Conservation (phyloP, 768 basidiomycete species). For the Rhodotorula kratochvilovae region DNA sequence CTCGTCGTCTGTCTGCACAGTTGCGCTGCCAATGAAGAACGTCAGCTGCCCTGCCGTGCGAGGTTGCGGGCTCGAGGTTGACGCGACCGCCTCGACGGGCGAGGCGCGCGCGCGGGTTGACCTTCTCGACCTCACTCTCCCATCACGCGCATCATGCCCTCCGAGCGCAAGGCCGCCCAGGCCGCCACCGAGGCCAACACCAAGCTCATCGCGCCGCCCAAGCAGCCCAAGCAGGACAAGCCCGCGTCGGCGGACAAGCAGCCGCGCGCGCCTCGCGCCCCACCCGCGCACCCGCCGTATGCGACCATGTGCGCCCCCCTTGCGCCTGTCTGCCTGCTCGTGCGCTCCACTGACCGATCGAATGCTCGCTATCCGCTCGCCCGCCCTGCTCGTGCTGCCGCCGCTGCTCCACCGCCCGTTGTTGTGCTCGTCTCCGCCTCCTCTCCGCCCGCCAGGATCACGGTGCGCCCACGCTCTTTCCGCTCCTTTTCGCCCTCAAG, state of each 20-base stretch:
- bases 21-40: no score
- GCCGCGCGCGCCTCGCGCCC: neutral
- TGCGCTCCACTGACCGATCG: neutral
- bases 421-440: neutral
- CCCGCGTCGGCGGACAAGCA: neutral
- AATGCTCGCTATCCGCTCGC: no score
- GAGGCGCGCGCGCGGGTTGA: no score
- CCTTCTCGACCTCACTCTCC: neutral
- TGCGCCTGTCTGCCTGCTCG: no score
- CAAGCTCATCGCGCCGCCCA: neutral
- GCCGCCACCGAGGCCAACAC: neutral
- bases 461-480: neutral
- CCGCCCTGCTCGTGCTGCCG: neutral
- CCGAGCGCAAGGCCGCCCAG: neutral
- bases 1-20: no score
- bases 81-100: no score
- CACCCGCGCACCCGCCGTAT: constrained; percentile 10
- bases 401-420: neutral
- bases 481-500: neutral
- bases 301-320: constrained; percentile 11
- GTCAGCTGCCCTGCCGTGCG: no score
- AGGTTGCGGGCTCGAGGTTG: no score
- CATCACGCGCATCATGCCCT: neutral
- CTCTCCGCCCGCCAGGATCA: neutral
- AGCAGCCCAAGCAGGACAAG: neutral